A percentile compares a stretch with the other conserved stretches of the same genome.
These are phyloP conservation scores for Stylosanthes scabra DNA, from an alignment of 331 rosid genomes.

Conservation along the genomic window DNA sequence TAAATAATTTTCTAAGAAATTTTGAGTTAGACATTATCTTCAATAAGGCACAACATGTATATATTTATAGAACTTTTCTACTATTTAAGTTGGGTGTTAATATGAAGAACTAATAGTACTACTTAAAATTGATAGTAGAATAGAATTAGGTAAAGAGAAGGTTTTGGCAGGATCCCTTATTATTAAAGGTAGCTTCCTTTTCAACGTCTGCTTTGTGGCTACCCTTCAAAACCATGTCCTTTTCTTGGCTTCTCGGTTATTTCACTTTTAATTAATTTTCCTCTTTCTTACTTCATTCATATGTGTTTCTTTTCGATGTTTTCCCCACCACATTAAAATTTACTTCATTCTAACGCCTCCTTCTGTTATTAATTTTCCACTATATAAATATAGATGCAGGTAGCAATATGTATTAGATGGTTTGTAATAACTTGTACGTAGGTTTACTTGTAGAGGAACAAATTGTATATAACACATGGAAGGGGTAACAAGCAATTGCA, in stretches of 20 bases:
- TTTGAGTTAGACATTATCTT: no score
- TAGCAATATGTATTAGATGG: no score
- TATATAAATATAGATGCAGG: no score
- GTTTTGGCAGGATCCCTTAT: not conserved
- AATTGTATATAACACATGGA: slow-evolving; percentile 10
- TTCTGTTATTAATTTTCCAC: no score
- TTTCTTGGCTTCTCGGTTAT: slow-evolving; percentile 23
- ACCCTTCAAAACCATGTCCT: slow-evolving; percentile 41
- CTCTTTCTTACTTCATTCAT: not conserved
- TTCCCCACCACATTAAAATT: slow-evolving; percentile 20
- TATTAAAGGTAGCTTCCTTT: not conserved
- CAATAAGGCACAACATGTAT: no score
- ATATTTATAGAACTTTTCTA: no score
- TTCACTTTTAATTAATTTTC: not conserved
- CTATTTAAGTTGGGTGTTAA: slow-evolving; percentile 1
- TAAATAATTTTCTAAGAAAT: no score
- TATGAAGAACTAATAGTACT: not conserved
- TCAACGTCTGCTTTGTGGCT: slow-evolving; percentile 19
- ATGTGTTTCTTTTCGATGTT: slow-evolving; percentile 34
- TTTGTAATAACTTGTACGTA: not conserved
- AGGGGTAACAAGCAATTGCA: slow-evolving; percentile 10
- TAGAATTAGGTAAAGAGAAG: not conserved
- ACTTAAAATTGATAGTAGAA: not conserved
- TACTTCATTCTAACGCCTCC: not conserved
- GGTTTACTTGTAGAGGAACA: not conserved